These are phyloP conservation scores for Raphanus sativus DNA, from an alignment of 345 rosid genomes.

Conservation along the genomic window DNA sequence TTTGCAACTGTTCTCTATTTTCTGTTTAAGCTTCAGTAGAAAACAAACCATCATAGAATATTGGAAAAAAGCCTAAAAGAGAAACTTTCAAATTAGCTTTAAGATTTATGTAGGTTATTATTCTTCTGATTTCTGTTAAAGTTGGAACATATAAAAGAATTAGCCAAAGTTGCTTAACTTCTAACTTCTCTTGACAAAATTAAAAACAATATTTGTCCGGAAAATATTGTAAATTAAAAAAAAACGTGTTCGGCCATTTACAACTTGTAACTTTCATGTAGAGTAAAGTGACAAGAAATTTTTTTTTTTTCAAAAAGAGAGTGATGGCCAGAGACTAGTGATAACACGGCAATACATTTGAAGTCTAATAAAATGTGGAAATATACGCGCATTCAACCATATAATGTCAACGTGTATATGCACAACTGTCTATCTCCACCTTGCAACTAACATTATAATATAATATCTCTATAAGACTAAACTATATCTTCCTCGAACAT, in stretches of 20 bases:
- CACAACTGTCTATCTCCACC: slow-evolving; percentile 45
- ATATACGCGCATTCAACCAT: slow-evolving; percentile 36
- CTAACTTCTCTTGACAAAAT: slow-evolving; percentile 18
- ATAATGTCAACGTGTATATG: slow-evolving; percentile 33
- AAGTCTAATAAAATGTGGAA: slow-evolving; percentile 6
- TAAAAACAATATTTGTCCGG: neutral
- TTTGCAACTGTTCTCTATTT: neutral
- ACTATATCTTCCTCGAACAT: slow-evolving; percentile 14
- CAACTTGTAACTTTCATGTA: slow-evolving; percentile 20
- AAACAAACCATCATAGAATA: neutral
- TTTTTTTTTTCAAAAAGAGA: too few species aligned
- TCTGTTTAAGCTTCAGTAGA: neutral
- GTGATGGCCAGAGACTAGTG: slow-evolving; percentile 9
- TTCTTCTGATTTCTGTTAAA: slow-evolving; percentile 13
- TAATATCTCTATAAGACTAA: neutral
- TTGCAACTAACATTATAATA: neutral
- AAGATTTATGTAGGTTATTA: neutral
- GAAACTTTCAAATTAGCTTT: neutral
- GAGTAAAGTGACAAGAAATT: slow-evolving; percentile 14
- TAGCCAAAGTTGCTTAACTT: neutral
- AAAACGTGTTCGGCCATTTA: slow-evolving; percentile 2
- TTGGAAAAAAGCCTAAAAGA: neutral
- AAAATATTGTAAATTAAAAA: neutral
- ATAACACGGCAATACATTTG: slow-evolving; percentile 26
- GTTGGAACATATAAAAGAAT: slow-evolving; percentile 6